Evolutionary conservation across 108 stramenopile genomes (phyloP).

Genomic region (Conticribra weissflogii): DNA sequence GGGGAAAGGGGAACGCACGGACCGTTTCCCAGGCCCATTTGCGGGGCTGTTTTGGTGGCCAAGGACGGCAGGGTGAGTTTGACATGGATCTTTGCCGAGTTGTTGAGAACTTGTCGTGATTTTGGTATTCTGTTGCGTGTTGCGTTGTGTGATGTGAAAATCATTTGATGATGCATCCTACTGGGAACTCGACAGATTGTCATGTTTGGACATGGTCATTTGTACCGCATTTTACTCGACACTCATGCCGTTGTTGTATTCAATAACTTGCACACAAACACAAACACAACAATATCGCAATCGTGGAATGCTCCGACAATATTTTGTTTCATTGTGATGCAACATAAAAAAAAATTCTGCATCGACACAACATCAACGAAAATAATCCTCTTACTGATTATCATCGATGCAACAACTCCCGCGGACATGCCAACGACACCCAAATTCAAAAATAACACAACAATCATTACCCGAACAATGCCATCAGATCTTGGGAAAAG

Average conservation of each 20-base stretch:
- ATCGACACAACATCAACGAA: not conserved
- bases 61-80: slow-evolving; percentile 52
- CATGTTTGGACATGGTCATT: too few relatives aligned
- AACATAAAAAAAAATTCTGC: not conserved
- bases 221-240: too few relatives aligned
- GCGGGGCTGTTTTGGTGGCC: slow-evolving; percentile 67
- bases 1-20: slow-evolving; percentile 39
- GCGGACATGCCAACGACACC: not conserved
- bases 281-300: too few relatives aligned
- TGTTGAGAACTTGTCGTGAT: not conserved
- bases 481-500: slow-evolving; percentile 58
- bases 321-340: too few relatives aligned
- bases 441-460: not conserved
- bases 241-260: too few relatives aligned
- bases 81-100: not conserved
- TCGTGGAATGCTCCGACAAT: too few relatives aligned
- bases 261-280: too few relatives aligned
- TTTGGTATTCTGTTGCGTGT: too few relatives aligned
- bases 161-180: too few relatives aligned
- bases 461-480: not conserved
- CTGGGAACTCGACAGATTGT: too few relatives aligned
- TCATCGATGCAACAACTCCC: not conserved
- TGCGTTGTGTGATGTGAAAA: too few relatives aligned
- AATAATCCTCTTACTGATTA: not conserved
- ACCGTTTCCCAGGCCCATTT: slow-evolving; percentile 68